phyloP scores from a whole-genome alignment of 2,329 filamentous ascomycete species.

The Eurotiales sp. region DNA sequence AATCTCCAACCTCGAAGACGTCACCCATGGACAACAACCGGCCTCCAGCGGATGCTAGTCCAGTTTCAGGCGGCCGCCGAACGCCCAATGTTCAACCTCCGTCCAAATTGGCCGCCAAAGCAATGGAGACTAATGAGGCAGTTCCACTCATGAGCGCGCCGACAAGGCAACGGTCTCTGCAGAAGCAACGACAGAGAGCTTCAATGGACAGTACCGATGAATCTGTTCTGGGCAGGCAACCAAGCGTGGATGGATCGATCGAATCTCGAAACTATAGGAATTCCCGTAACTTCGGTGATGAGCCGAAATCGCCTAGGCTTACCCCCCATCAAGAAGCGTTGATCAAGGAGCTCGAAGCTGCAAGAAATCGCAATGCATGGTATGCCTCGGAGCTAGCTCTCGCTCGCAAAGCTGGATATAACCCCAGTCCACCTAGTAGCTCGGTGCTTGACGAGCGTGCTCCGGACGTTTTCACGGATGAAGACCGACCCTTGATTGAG shows the following conservation, averaged over 20 bases:
- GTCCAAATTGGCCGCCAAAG: slow-evolving; percentile 39
- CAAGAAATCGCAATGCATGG: slow-evolving; percentile 89
- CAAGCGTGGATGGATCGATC: slow-evolving; percentile 37
- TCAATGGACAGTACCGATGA: slow-evolving; percentile 68
- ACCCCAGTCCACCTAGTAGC: slow-evolving; percentile 65
- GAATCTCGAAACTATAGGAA: slow-evolving; percentile 38
- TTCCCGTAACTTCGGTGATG: slow-evolving; percentile 39
- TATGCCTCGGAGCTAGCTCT: slow-evolving; percentile 92
- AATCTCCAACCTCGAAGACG: slow-evolving; percentile 45
- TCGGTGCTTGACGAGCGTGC: slow-evolving; percentile 72
- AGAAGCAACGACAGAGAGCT: slow-evolving; percentile 58
- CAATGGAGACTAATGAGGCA: slow-evolving; percentile 46
- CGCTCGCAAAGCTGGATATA: slow-evolving; percentile 85
- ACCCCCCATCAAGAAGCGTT: slow-evolving; percentile 57
- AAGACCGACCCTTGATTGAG: slow-evolving; percentile 87
- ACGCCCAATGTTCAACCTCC: slow-evolving; percentile 55
- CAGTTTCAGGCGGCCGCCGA: slow-evolving; percentile 57
- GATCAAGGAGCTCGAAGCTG: slow-evolving; percentile 79
- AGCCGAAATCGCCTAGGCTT: slow-evolving; percentile 43
- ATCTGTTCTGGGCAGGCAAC: slow-evolving; percentile 42
- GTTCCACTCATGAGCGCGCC: slow-evolving; percentile 42
- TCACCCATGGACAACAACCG: slow-evolving; percentile 34
- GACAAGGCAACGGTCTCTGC: slow-evolving; percentile 49
- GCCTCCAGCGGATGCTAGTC: slow-evolving; percentile 44
- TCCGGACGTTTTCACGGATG: slow-evolving; percentile 79